Base-by-base conservation (phyloP, 495 filamentous ascomycete genomes). In the Penicillium diatomitis region DNA sequence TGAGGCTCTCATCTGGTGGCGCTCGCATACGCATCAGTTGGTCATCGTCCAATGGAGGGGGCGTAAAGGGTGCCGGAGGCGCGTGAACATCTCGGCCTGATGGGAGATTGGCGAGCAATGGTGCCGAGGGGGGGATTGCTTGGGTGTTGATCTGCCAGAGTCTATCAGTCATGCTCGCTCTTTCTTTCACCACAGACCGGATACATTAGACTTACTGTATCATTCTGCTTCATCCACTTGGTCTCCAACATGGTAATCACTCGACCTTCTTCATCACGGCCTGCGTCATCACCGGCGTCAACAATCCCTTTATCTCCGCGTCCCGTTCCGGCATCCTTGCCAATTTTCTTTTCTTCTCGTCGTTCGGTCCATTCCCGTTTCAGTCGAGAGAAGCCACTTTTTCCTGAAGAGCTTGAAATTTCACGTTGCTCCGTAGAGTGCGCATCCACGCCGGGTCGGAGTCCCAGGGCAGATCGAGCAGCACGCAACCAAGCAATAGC, bases 191-290 rank as follows among this genome's bases (percentile, higher is more conserved):
- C 12, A 11, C 37, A 6, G 9, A 40, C 20, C 20, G 20, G 20
- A 20, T 20, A 40, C 11, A 35, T 9, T 27, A 3, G 10, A 76
- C 84, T 69, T 62, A 95, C 87, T 9, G 86, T 94, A 68, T 96
- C 88, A 64, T 98, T 98, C 69, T 87, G 80, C 67, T 88, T 88
- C 32, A 76, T 77, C 92, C 92, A 98, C 63, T 95, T 96, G 41
- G 72, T 74, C 61, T 95, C 84, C 46, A 98, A 64, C 82, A 87
- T 88, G 53, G 90, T 83, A 51, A 95, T 73, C 1, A 96, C 86
- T 41, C 87, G 72, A n/a, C 76, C 78, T 66, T 98, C 92, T 59
- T 96, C 92, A 12, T 85, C 63, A 52, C 75, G 79, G 0, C 92
- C 92, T 0, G 85, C 92, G 68, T 95, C 88, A 41, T 83, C 72